These are phyloP conservation scores for Artomyces pyxidatus DNA, from an alignment of 768 basidiomycete species.

Conservation along the genomic window DNA sequence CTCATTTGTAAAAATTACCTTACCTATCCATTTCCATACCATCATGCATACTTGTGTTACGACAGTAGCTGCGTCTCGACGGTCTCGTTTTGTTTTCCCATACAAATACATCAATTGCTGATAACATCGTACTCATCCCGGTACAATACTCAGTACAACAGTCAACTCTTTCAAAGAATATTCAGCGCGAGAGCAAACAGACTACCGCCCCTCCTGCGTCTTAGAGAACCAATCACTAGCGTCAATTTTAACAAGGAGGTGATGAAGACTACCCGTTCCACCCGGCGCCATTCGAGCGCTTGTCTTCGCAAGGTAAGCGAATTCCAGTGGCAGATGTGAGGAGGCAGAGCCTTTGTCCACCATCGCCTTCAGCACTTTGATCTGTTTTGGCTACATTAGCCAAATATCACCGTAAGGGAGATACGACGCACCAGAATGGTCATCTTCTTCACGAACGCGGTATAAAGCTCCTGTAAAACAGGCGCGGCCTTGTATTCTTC, in stretches of 20 bases:
- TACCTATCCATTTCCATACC: too few species aligned
- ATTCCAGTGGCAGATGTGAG: conserved; percentile 14
- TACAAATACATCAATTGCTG: too few species aligned
- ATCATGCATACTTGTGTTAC: too few species aligned
- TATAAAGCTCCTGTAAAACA: conserved; percentile 44
- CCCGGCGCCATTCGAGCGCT: conserved; percentile 7
- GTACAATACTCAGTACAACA: too few species aligned
- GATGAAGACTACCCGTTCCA: conserved; percentile 12
- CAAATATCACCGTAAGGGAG: neutral
- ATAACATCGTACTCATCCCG: too few species aligned
- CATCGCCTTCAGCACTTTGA: conserved; percentile 44
- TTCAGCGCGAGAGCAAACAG: too few species aligned
- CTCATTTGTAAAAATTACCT: too few species aligned
- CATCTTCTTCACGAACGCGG: conserved; percentile 48
- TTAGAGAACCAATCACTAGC: neutral
- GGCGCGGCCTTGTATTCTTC: conserved; percentile 61
- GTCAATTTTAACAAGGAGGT: conserved; percentile 16
- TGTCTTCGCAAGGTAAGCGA: conserved; percentile 9
- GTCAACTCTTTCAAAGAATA: too few species aligned
- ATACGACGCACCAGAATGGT: conserved; percentile 42
- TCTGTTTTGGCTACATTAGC: conserved; percentile 29
- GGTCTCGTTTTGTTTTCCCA: too few species aligned
- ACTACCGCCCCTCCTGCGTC: too few species aligned
- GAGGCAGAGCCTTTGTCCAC: conserved; percentile 38
- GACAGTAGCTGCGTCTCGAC: too few species aligned